Percentiles rank a stretch among this genome's conserved stretches.
Evolutionary conservation across 108 stramenopile genomes (phyloP).

Genomic region (Cyclotella kingstonii): DNA sequence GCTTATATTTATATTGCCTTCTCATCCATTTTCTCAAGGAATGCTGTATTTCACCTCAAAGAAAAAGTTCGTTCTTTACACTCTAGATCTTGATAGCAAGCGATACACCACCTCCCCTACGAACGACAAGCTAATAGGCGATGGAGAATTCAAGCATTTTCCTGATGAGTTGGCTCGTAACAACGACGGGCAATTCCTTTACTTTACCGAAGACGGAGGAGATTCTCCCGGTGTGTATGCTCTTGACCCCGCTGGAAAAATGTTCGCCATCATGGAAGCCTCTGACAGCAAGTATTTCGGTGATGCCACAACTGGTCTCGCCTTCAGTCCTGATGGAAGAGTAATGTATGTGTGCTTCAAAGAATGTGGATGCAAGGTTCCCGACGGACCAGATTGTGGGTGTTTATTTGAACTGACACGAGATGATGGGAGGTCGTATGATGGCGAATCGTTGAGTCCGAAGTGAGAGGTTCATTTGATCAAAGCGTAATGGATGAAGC

Average conservation of each 20-base stretch:
- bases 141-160: conserved; percentile 32
- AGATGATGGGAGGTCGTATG: conserved; percentile 38
- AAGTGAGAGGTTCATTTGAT: too few relatives aligned
- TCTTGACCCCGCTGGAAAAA: conserved; percentile 13
- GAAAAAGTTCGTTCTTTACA: conserved; percentile 19
- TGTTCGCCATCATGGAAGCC: conserved; percentile 49
- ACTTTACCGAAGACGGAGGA: conserved; percentile 74
- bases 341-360: conserved; percentile 32
- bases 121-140: conserved; percentile 2
- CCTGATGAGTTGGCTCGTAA: conserved; percentile 59
- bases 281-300: conserved; percentile 9
- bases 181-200: conserved; percentile 40
- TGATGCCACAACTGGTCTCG: conserved; percentile 68
- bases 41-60: conserved; percentile 57
- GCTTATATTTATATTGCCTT: neutral
- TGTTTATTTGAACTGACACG: conserved; percentile 41
- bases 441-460: too few relatives aligned
- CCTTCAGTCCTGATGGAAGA: conserved; percentile 63
- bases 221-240: conserved; percentile 42
- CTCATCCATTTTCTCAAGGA: neutral
- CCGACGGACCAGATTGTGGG: conserved; percentile 29
- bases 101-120: conserved; percentile 20
- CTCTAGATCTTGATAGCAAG: conserved; percentile 38
- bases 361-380: conserved; percentile 28
- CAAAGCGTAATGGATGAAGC: too few relatives aligned